phyloP scores from a whole-genome alignment of 768 basidiomycete species.

The Mycena vitilis region DNA sequence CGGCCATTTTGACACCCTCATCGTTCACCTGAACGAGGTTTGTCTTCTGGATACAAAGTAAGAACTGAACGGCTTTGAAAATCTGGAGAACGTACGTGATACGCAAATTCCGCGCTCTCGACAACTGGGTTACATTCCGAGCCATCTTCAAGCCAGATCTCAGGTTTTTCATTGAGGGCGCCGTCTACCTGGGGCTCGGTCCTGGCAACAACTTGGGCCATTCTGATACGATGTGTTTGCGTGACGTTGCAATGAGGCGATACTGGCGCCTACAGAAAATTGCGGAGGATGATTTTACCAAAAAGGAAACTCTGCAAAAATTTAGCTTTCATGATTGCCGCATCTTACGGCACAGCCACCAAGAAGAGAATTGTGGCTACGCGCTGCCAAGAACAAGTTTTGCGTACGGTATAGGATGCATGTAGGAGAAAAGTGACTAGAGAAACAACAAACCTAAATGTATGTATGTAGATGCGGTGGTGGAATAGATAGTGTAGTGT shows the following conservation, averaged over 20 bases:
- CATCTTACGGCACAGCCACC: constrained; percentile 8
- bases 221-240: background rate
- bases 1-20: constrained; percentile 71
- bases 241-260: constrained; percentile 13
- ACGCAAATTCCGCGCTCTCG: constrained; percentile 65
- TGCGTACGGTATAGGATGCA: constrained; percentile 17
- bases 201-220: constrained; percentile 7
- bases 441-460: constrained; percentile 30
- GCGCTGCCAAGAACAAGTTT: background rate
- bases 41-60: constrained; percentile 59
- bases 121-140: constrained; percentile 67
- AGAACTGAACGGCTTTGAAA: constrained; percentile 18
- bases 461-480: constrained; percentile 6
- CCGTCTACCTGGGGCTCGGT: background rate
- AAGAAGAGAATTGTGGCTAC: background rate
- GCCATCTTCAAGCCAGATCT: constrained; percentile 38
- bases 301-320: constrained; percentile 18
- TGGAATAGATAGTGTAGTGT: constrained; percentile 31
- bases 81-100: constrained; percentile 55
- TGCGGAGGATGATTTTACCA: constrained; percentile 21
- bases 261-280: background rate
- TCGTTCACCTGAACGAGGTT: constrained; percentile 70
- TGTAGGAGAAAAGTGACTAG: constrained; percentile 18
- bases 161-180: constrained; percentile 45
- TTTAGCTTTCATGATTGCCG: constrained; percentile 10